Percentiles rank a stretch among this genome's conserved stretches.
These are phyloP conservation scores for Thozetella sp. DNA, from an alignment of 495 filamentous ascomycete genomes.

Conservation along the genomic window DNA sequence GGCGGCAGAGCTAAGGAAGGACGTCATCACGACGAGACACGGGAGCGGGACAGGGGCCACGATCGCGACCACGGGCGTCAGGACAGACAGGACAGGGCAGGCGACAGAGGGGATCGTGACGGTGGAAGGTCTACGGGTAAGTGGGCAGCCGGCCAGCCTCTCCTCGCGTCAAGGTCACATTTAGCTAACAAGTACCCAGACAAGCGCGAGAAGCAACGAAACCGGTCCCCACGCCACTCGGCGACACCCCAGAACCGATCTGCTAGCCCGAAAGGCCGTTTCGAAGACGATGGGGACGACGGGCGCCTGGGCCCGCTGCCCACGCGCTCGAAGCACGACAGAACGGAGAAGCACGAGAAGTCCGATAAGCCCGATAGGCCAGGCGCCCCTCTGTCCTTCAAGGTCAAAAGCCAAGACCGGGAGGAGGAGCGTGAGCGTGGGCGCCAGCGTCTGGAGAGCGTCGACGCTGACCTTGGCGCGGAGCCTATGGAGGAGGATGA, in stretches of 20 bases:
- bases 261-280: background rate
- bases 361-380: constrained; percentile 26
- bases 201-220: background rate
- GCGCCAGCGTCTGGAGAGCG: constrained; percentile 12
- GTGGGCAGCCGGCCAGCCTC: background rate
- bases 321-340: constrained; percentile 17
- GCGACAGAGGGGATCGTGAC: constrained; percentile 12
- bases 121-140: background rate
- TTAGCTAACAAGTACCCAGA: no score
- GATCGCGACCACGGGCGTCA: constrained; percentile 12
- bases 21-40: constrained; percentile 19
- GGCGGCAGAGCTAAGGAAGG: constrained; percentile 9
- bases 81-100: constrained; percentile 9
- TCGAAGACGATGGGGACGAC: background rate
- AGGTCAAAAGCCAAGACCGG: constrained; percentile 33
- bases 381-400: constrained; percentile 31
- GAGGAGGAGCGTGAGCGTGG: constrained; percentile 17
- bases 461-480: constrained; percentile 30
- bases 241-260: background rate
- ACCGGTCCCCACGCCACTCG: background rate
- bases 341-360: constrained; percentile 34
- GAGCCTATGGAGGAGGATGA: constrained; percentile 44
- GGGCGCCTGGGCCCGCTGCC: constrained; percentile 12
- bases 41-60: constrained; percentile 2
- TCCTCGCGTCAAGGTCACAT: constrained; percentile 20